A percentile compares a stretch with the other conserved stretches of the same genome.
These are phyloP conservation scores for Eurotiales sp. DNA, from an alignment of 2,329 filamentous ascomycete species.

Conservation along the genomic window DNA sequence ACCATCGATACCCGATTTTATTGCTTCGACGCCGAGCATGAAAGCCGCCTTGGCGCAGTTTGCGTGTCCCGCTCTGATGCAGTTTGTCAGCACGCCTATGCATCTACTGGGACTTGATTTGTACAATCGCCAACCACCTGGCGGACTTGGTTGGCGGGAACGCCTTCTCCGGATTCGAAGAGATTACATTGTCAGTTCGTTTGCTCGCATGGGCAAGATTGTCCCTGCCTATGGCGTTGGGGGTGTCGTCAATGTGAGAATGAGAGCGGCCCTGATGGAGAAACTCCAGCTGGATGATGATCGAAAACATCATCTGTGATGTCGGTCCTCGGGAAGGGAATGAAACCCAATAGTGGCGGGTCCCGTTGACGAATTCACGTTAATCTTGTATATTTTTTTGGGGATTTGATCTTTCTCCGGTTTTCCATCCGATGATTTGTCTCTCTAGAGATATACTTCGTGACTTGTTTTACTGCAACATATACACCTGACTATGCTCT, in stretches of 20 bases:
- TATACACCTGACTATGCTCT: neutral
- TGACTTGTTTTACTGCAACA: too few relatives aligned
- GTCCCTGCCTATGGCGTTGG: constrained; percentile 86
- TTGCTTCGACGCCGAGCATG: constrained; percentile 43
- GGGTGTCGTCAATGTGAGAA: constrained; percentile 75
- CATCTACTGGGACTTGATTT: constrained; percentile 82
- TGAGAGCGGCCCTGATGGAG: constrained; percentile 65
- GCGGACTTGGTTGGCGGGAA: constrained; percentile 50
- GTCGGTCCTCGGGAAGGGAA: neutral
- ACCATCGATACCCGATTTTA: constrained; percentile 57
- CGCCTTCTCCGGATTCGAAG: constrained; percentile 63
- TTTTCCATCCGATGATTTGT: too few relatives aligned
- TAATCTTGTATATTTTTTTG: neutral
- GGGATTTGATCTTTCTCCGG: neutral
- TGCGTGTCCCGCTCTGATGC: constrained; percentile 70
- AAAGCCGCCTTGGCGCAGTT: constrained; percentile 71
- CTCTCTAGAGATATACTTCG: too few relatives aligned
- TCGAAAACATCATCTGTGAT: neutral
- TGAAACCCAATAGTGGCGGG: neutral
- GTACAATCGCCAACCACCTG: constrained; percentile 64
- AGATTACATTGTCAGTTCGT: constrained; percentile 71
- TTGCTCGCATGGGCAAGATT: constrained; percentile 77
- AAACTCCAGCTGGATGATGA: constrained; percentile 43
- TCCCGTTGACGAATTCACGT: neutral
- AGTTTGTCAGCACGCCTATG: constrained; percentile 75